Conservation (phyloP, 495 filamentous ascomycete genomes). For the Aspergillus olivimuriae region DNA sequence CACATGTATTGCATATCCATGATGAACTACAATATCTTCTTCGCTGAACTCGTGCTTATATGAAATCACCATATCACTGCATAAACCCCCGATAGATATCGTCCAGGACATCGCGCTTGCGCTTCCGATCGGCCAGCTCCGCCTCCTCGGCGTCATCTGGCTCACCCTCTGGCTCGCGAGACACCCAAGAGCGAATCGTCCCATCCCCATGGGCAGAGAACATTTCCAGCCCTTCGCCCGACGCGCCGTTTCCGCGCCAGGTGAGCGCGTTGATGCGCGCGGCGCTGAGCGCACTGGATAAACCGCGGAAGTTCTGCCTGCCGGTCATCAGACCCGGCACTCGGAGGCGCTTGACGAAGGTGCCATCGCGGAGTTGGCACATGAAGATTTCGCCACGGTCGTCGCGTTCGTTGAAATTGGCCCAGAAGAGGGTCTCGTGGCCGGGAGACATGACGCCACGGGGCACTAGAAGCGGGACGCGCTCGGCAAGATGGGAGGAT, state of each 20-base stretch:
- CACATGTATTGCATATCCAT: too few species aligned
- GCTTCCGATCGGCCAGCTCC: slow-evolving; percentile 37
- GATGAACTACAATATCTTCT: too few species aligned
- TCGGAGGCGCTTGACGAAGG: slow-evolving; percentile 61
- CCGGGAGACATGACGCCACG: slow-evolving; percentile 40
- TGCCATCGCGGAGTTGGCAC: slow-evolving; percentile 68
- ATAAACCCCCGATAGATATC: slow-evolving; percentile 40
- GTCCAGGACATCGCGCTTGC: slow-evolving; percentile 44
- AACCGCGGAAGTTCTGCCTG: slow-evolving; percentile 21
- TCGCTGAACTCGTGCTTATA: too few species aligned
- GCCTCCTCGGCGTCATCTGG: slow-evolving; percentile 39
- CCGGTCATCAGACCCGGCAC: slow-evolving; percentile 50
- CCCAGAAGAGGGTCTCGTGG: slow-evolving; percentile 63
- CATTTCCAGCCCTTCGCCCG: slow-evolving; percentile 40
- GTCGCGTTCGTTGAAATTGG: slow-evolving; percentile 61
- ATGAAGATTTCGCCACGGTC: slow-evolving; percentile 57
- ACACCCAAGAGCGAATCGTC: slow-evolving; percentile 47
- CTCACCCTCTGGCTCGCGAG: slow-evolving; percentile 48
- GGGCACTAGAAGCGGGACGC: slow-evolving; percentile 57
- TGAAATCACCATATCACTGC: too few species aligned
- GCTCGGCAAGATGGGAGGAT: slow-evolving; percentile 50
- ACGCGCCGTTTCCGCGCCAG: slow-evolving; percentile 55
- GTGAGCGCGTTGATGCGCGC: slow-evolving; percentile 61
- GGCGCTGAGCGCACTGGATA: slow-evolving; percentile 33
- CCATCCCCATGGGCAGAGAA: slow-evolving; percentile 51